Evolutionary conservation across 352 stramenopile genomes (phyloP).

Genomic region (Pythium brassicae): DNA sequence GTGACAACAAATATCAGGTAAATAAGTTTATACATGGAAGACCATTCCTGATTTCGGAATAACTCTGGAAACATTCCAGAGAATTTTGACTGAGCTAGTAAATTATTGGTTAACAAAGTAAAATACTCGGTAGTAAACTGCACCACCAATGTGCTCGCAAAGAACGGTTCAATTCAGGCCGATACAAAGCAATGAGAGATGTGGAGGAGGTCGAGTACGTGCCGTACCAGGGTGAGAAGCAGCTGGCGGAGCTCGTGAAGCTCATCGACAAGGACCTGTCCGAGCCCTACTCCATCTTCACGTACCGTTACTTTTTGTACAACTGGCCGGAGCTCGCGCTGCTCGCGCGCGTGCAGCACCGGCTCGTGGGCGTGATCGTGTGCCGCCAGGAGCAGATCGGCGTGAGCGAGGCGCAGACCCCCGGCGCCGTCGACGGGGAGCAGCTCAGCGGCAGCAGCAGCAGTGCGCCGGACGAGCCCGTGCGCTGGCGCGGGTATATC

Average conservation of each 20-base stretch:
- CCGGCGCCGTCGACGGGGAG: slow-evolving; percentile 2
- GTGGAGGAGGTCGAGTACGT: slow-evolving; percentile 38
- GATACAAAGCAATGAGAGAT: neutral
- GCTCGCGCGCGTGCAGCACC: slow-evolving; percentile 76
- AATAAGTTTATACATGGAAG: too few species aligned
- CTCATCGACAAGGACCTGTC: slow-evolving; percentile 94
- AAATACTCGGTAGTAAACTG: too few species aligned
- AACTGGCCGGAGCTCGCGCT: slow-evolving; percentile 93
- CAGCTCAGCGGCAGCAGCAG: too few species aligned
- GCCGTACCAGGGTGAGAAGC: slow-evolving; percentile 83
- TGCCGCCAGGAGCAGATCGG: slow-evolving; percentile 86
- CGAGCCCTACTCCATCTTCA: slow-evolving; percentile 96
- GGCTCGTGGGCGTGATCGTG: slow-evolving; percentile 90
- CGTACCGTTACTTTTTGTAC: slow-evolving; percentile 96
- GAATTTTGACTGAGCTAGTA: too few species aligned
- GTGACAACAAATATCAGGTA: too few species aligned
- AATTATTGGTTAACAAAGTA: too few species aligned
- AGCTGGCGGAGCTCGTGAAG: slow-evolving; percentile 89
- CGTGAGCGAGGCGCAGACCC: slow-evolving; percentile 41
- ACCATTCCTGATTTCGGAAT: too few species aligned
- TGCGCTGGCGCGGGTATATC: slow-evolving; percentile 89
- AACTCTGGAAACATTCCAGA: too few species aligned
- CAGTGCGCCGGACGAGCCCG: neutral
- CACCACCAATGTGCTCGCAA: too few species aligned
- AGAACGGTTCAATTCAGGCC: too few species aligned